phyloP scores from a whole-genome alignment of 2,329 filamentous ascomycete genomes.

The Colletotrichum sp. region DNA sequence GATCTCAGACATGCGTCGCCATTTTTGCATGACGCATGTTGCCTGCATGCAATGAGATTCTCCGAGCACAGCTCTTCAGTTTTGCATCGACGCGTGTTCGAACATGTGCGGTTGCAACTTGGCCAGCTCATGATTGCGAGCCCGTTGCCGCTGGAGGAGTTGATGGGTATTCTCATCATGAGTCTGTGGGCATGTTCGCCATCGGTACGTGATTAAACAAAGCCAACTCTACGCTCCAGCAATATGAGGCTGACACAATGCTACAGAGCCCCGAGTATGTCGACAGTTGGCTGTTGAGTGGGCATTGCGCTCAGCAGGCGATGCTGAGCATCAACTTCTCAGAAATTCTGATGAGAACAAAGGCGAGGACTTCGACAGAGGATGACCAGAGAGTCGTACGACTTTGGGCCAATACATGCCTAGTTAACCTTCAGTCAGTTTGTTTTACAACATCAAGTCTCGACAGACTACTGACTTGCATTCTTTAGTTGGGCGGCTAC shows the following conservation, averaged over 20 bases:
- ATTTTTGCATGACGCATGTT: conserved; percentile 45
- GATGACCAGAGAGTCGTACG: conserved; percentile 39
- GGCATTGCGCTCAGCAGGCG: conserved; percentile 46
- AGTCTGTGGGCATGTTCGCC: conserved; percentile 25
- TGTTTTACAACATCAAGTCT: neutral
- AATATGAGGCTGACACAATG: neutral
- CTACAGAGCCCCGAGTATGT: conserved; percentile 37
- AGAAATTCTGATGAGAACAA: conserved; percentile 40
- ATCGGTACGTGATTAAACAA: neutral
- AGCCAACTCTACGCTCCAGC: neutral
- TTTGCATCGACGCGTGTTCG: conserved; percentile 42
- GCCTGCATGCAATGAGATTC: conserved; percentile 34
- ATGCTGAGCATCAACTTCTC: conserved; percentile 49
- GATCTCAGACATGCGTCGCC: conserved; percentile 38
- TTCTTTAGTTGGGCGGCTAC: conserved; percentile 43
- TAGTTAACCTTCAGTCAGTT: conserved; percentile 39
- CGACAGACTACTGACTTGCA: neutral
- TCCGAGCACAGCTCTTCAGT: conserved; percentile 6
- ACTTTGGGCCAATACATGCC: conserved; percentile 40
- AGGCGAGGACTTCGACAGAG: conserved; percentile 31
- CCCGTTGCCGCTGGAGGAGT: conserved; percentile 44
- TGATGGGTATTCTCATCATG: conserved; percentile 45
- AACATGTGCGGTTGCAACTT: conserved; percentile 41
- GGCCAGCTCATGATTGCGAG: conserved; percentile 44
- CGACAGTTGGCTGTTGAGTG: conserved; percentile 47